These are phyloP conservation scores for Hypoxylon trugodes DNA, from an alignment of 495 filamentous ascomycete species.

Conservation along the genomic window DNA sequence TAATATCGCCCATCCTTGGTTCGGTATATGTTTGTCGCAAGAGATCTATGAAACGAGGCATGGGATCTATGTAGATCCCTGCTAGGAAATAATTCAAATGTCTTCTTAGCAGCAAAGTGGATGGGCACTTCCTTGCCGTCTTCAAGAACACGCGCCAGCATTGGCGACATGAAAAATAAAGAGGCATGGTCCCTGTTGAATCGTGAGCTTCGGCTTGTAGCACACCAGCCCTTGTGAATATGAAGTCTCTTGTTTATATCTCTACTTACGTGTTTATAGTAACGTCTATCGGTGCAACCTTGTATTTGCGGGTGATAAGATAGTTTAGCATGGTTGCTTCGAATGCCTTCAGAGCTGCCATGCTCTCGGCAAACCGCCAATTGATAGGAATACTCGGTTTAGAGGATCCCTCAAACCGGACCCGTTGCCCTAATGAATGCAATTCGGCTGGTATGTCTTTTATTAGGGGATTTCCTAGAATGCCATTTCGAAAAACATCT, in stretches of 20 bases:
- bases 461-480: conserved; percentile 36
- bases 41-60: conserved; percentile 10
- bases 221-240: not conserved
- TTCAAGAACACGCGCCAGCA: not conserved
- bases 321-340: not conserved
- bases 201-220: not conserved
- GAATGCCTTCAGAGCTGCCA: not conserved
- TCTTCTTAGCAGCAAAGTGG: not conserved
- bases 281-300: not conserved
- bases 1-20: conserved; percentile 58
- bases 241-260: not conserved
- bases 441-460: conserved; percentile 19
- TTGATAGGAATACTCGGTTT: not conserved
- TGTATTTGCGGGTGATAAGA: not conserved
- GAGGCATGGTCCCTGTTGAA: not conserved
- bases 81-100: not conserved
- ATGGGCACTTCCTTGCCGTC: not conserved
- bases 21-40: conserved; percentile 59
- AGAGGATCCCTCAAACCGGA: not conserved
- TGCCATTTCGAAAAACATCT: conserved; percentile 36
- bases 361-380: not conserved
- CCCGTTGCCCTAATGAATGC: not conserved
- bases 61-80: conserved; percentile 17
- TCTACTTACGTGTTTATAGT: not conserved
- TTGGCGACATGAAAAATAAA: not conserved